Conservation (phyloP, 2,329 filamentous ascomycete genomes). For the Aspergillus aculeatus region DNA sequence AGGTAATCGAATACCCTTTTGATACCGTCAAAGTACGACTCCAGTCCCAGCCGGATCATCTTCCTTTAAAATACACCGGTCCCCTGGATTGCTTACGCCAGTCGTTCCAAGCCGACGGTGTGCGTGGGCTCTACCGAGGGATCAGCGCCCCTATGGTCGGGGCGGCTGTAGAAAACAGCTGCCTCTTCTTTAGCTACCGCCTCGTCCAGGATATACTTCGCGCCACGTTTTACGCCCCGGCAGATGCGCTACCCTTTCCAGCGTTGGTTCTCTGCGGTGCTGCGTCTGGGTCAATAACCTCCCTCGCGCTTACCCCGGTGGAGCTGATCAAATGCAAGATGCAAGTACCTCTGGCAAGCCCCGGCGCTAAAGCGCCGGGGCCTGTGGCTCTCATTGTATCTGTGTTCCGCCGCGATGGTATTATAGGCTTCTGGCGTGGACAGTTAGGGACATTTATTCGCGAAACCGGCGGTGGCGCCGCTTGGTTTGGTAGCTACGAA, state of each 20-base stretch:
- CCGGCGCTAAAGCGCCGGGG: conserved; percentile 51
- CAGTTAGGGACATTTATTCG: conserved; percentile 91
- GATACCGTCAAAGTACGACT: conserved; percentile 97
- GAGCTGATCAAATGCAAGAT: conserved; percentile 99
- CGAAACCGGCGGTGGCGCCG: conserved; percentile 87
- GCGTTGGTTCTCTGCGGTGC: conserved; percentile 79
- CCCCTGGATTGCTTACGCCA: conserved; percentile 92
- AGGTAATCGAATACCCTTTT: conserved; percentile 97
- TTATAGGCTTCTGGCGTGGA: conserved; percentile 90
- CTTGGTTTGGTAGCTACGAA: conserved; percentile 94
- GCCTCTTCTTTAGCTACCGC: conserved; percentile 88
- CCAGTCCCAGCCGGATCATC: conserved; percentile 86
- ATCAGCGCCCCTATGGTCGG: conserved; percentile 89
- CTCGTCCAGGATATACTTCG: conserved; percentile 63
- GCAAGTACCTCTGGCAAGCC: conserved; percentile 64
- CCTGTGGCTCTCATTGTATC: conserved; percentile 72
- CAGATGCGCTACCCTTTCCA: conserved; percentile 66
- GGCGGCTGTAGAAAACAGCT: conserved; percentile 87
- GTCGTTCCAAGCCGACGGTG: conserved; percentile 75
- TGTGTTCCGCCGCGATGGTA: conserved; percentile 77
- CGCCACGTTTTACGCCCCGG: conserved; percentile 57
- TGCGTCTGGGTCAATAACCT: conserved; percentile 83
- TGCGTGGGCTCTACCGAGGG: conserved; percentile 81
- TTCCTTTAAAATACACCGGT: conserved; percentile 78
- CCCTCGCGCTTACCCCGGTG: conserved; percentile 86